phyloP scores from a whole-genome alignment of 306 rosid genomes.

The Dryas alaskensis region DNA sequence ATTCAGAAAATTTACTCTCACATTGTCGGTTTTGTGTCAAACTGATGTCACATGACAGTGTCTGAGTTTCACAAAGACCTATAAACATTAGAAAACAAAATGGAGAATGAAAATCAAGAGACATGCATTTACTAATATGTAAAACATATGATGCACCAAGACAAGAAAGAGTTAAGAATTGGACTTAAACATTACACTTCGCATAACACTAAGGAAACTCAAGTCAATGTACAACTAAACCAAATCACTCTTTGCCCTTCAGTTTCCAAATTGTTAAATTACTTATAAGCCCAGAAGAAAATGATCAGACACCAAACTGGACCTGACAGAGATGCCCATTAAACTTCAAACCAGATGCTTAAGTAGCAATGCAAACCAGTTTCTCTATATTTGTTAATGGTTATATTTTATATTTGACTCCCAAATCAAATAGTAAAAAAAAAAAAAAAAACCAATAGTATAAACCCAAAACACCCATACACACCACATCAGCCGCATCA shows the following conservation, averaged over 20 bases:
- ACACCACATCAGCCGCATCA: slow-evolving; percentile 74
- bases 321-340: not conserved
- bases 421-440: not conserved
- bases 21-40: not conserved
- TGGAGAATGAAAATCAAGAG: not conserved
- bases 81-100: not conserved
- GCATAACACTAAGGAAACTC: not conserved
- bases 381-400: too few relatives aligned
- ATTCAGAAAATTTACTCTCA: not conserved
- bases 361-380: too few relatives aligned
- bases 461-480: slow-evolving; percentile 18
- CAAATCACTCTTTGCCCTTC: not conserved
- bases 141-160: slow-evolving; percentile 4
- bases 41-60: not conserved
- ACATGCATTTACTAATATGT: not conserved
- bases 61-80: not conserved
- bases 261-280: not conserved
- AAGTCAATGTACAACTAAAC: not conserved
- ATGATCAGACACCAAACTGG: not conserved
- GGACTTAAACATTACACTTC: not conserved
- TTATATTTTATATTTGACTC: too few relatives aligned
- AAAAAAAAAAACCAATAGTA: not conserved
- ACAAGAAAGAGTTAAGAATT: not conserved
- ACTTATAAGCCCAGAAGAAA: not conserved
- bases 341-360: not conserved